Evolutionary conservation across 495 filamentous ascomycete genomes (phyloP), one percentile per base, ranked within the genome.

Genomic region (Penicillium manginii): DNA sequence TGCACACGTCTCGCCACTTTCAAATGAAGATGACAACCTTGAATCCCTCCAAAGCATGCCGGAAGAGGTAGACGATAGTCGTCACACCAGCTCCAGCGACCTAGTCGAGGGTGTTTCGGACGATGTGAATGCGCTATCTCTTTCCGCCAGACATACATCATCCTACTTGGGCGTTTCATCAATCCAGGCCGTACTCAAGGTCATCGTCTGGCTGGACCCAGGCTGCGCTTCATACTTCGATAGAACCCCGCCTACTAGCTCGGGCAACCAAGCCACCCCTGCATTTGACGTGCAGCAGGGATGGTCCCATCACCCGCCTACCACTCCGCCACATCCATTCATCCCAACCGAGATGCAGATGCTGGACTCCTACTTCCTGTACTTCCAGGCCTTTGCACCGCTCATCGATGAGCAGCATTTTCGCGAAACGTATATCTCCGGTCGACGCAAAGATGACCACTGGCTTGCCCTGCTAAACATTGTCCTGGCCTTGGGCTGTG

Each of bases 121-220:
- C 69, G 90, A 93, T 71, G 88, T 93, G 49, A 92, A 92, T 67
- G 88, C 87, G 0, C 74, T 92, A 1, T 91, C 88, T n/a, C 80
- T 93, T 37, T 86, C 88, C 3, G 79, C 88, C 4, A 83, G 88
- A 63, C 80, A 84, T 9, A 84, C 88, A 55, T 85, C 88, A 9
- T 92, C 90, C 10, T 93, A 92, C 62, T 78, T 93, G 2, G 90
- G 90, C 7, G 85, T 89, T n/a, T 91, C 89, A 0, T 93, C 90
- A 18, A 88, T 93, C 62, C 89, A 89, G 62, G 89, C 90, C 0
- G 88, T 88, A 9, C 79, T 93, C 21, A 88, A 91, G 72, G 90
- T 92, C 50, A 92, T 93, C 72, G 82, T 91, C 58, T 89, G 86
- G 76, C 83, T 89, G 32, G 87, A 88, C 52, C 90, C 90, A 4